A percentile compares a stretch with the other conserved stretches of the same genome.
phyloP scores from a whole-genome alignment of 2,329 filamentous ascomycete species.

The Alternaria dauci region DNA sequence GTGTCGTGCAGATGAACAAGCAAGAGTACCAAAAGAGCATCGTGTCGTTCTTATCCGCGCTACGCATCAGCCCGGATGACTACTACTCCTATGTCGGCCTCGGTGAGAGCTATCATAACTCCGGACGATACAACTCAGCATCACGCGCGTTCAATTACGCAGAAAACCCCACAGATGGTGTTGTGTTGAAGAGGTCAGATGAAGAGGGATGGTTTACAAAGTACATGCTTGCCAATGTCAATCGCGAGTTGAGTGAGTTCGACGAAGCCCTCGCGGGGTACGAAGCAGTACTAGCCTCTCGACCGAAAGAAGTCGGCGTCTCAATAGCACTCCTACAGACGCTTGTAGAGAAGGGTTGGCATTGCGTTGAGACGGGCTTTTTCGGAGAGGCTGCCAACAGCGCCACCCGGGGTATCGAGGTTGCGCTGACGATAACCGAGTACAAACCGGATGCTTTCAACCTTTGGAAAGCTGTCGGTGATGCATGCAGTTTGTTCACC shows the following conservation, averaged over 20 bases:
- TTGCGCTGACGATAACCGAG: slow-evolving; percentile 69
- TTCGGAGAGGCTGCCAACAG: slow-evolving; percentile 83
- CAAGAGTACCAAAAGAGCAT: slow-evolving; percentile 90
- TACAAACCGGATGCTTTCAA: slow-evolving; percentile 80
- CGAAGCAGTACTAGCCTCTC: slow-evolving; percentile 71
- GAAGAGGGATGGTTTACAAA: slow-evolving; percentile 92
- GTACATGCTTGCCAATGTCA: slow-evolving; percentile 96
- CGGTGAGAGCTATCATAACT: slow-evolving; percentile 96
- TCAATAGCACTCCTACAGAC: slow-evolving; percentile 88
- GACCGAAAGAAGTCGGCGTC: slow-evolving; percentile 82
- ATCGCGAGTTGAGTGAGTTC: slow-evolving; percentile 88
- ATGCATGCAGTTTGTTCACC: slow-evolving; percentile 86
- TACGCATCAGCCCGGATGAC: slow-evolving; percentile 83
- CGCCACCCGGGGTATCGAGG: slow-evolving; percentile 72
- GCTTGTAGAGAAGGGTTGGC: slow-evolving; percentile 80
- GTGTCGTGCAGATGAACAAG: slow-evolving; percentile 93
- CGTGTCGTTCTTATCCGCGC: slow-evolving; percentile 87
- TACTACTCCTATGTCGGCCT: slow-evolving; percentile 97
- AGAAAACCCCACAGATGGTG: slow-evolving; percentile 72
- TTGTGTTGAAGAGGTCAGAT: slow-evolving; percentile 60
- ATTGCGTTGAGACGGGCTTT: slow-evolving; percentile 79
- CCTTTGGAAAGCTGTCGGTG: slow-evolving; percentile 90
- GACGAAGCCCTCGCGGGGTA: slow-evolving; percentile 84
- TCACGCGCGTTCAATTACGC: slow-evolving; percentile 90
- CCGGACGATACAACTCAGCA: slow-evolving; percentile 91